These are phyloP conservation scores for Ogataea chonburiensis DNA, from an alignment of 805 yeast species.

Conservation along the genomic window DNA sequence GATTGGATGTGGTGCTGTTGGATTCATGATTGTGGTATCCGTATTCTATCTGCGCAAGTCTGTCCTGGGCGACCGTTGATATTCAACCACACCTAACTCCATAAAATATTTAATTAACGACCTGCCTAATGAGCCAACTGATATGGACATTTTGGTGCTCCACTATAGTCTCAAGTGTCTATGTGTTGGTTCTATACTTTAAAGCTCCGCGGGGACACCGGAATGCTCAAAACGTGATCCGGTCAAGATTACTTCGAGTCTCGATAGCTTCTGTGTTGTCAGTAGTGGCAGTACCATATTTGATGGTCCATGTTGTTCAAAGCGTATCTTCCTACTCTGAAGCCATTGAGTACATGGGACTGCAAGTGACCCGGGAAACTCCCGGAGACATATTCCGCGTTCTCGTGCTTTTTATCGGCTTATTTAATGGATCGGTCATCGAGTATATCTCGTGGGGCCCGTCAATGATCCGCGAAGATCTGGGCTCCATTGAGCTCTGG, in stretches of 20 bases:
- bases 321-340: conserved; percentile 12
- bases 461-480: conserved; percentile 5
- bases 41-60: conserved; percentile 64
- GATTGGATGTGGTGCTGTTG: conserved; percentile 67
- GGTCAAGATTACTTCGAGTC: conserved; percentile 41
- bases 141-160: conserved; percentile 28
- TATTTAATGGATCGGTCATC: conserved; percentile 50
- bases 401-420: conserved; percentile 35
- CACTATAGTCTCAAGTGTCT: conserved; percentile 40
- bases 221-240: conserved; percentile 44
- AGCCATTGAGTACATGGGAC: conserved; percentile 19
- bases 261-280: conserved; percentile 33
- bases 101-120: neutral
- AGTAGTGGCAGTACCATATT: conserved; percentile 33
- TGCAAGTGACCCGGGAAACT: conserved; percentile 14
- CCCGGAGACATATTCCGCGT: conserved; percentile 20
- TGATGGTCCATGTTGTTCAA: conserved; percentile 23
- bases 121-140: conserved; percentile 1
- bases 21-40: conserved; percentile 61
- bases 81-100: conserved; percentile 9
- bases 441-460: conserved; percentile 33
- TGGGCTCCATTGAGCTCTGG: conserved; percentile 16
- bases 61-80: conserved; percentile 14
- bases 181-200: conserved; percentile 45
- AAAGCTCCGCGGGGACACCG: conserved; percentile 31